Conservation (phyloP, 2,329 filamentous ascomycete species). For the Colletotrichum cuscutae region DNA sequence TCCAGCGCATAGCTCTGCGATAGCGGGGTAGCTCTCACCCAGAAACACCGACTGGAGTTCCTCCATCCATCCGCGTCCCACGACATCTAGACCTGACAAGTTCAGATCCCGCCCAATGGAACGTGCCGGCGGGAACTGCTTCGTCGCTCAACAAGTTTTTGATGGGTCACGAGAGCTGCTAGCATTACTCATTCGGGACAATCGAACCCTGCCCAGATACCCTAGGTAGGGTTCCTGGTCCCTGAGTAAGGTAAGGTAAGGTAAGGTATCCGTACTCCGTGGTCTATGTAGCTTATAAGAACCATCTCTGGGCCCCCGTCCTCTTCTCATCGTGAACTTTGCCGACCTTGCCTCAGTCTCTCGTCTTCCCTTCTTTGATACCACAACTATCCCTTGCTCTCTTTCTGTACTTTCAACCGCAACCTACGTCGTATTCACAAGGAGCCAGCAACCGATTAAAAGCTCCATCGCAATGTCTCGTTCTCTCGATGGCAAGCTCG, state of each 20-base stretch:
- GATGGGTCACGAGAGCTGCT: slow-evolving; percentile 22
- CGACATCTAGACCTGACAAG: not conserved
- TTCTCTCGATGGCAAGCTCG: slow-evolving; percentile 78
- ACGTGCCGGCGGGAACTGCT: too few species aligned
- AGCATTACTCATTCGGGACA: slow-evolving; percentile 7
- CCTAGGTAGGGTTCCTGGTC: not conserved
- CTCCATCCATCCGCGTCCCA: too few species aligned
- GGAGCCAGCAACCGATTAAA: not conserved
- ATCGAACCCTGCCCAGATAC: not conserved
- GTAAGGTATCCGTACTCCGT: not conserved
- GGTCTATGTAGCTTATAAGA: slow-evolving; percentile 3
- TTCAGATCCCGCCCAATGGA: too few species aligned
- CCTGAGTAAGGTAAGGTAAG: not conserved
- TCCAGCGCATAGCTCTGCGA: slow-evolving; percentile 9
- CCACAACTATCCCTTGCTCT: not conserved
- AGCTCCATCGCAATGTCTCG: slow-evolving; percentile 47
- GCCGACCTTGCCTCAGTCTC: not conserved
- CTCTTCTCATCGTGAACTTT: not conserved
- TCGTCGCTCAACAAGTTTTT: slow-evolving; percentile 5
- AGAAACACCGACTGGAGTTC: not conserved
- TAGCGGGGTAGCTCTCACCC: slow-evolving; percentile 28
- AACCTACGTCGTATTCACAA: not conserved
- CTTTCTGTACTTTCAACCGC: not conserved
- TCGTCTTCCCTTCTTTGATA: not conserved
- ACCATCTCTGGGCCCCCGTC: not conserved